A percentile compares a stretch with the other conserved stretches of the same genome.
phyloP scores from a whole-genome alignment of 2,329 filamentous ascomycete species.

The Fonsecaea pugnacius region DNA sequence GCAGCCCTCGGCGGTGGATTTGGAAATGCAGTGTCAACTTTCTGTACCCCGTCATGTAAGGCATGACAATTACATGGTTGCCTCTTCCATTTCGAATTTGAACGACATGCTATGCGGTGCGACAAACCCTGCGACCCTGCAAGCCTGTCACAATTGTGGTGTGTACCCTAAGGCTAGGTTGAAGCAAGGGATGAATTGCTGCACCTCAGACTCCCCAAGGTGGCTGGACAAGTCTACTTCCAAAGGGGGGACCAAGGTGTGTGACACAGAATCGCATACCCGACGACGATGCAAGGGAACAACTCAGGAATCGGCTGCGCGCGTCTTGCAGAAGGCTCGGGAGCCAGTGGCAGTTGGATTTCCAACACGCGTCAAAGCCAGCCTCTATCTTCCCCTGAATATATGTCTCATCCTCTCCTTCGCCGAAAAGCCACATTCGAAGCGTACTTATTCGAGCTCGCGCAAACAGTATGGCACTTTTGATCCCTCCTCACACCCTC shows the following conservation, averaged over 20 bases:
- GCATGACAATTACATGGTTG: conserved; percentile 32
- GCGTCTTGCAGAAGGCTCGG: conserved; percentile 4
- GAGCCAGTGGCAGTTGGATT: conserved; percentile 25
- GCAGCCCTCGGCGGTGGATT: conserved; percentile 15
- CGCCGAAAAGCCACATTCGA: background rate
- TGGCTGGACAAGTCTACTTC: conserved; percentile 21
- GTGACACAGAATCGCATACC: conserved; percentile 17
- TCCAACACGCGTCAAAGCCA: conserved; percentile 23
- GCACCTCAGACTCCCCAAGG: conserved; percentile 3
- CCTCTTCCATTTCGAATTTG: conserved; percentile 19
- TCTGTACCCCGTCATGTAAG: conserved; percentile 24
- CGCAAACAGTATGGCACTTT: conserved; percentile 21
- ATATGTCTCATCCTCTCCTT: conserved; percentile 27
- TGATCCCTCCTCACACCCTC: background rate
- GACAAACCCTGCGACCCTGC: background rate
- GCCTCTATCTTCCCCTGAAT: conserved; percentile 14
- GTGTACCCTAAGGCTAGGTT: background rate
- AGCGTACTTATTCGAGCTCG: conserved; percentile 15
- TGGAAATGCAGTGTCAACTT: conserved; percentile 19
- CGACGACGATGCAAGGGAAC: conserved; percentile 25
- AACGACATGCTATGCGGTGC: conserved; percentile 7
- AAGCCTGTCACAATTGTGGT: background rate
- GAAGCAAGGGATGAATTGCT: conserved; percentile 29
- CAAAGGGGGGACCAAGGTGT: conserved; percentile 11
- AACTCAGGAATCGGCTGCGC: conserved; percentile 16